These are phyloP conservation scores for Isoetes taiwanensis DNA, from an alignment of 75 land plant genomes.

Conservation along the genomic window DNA sequence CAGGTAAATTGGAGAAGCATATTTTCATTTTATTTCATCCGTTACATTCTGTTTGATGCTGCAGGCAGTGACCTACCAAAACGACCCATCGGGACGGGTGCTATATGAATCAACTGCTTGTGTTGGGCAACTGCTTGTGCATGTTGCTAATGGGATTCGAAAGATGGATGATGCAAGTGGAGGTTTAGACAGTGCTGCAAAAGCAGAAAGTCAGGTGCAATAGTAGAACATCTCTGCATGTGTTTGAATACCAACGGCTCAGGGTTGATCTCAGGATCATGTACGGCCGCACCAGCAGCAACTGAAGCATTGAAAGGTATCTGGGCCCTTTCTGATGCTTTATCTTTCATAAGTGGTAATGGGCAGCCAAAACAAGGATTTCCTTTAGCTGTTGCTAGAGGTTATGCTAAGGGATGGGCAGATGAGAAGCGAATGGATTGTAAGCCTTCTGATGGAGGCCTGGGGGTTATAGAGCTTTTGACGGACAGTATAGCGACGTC, in stretches of 20 bases:
- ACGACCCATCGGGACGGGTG: conserved; percentile 60
- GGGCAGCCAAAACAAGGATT: conserved; percentile 27
- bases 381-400: conserved; percentile 38
- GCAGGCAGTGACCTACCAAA: conserved; percentile 43
- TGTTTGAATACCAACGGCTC: conserved; percentile 57
- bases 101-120: conserved; percentile 77
- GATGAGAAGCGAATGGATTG: conserved; percentile 25
- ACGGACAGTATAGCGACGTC: conserved; percentile 44
- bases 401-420: conserved; percentile 14
- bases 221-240: conserved; percentile 44
- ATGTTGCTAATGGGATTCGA: conserved; percentile 37
- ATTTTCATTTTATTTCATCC: neutral
- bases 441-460: conserved; percentile 22
- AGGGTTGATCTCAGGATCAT: conserved; percentile 51
- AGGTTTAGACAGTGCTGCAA: conserved; percentile 13
- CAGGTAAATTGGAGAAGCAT: conserved; percentile 33
- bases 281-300: conserved; percentile 57
- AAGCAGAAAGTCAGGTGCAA: conserved; percentile 26
- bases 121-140: conserved; percentile 44
- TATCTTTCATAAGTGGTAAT: conserved; percentile 35
- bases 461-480: conserved; percentile 35
- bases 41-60: conserved; percentile 7
- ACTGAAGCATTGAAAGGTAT: conserved; percentile 78
- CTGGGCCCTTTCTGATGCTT: conserved; percentile 61
- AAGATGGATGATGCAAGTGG: conserved; percentile 18